Base-by-base conservation (phyloP, 371 early-diverging fungal species). In the Haplosporangium sp. region DNA sequence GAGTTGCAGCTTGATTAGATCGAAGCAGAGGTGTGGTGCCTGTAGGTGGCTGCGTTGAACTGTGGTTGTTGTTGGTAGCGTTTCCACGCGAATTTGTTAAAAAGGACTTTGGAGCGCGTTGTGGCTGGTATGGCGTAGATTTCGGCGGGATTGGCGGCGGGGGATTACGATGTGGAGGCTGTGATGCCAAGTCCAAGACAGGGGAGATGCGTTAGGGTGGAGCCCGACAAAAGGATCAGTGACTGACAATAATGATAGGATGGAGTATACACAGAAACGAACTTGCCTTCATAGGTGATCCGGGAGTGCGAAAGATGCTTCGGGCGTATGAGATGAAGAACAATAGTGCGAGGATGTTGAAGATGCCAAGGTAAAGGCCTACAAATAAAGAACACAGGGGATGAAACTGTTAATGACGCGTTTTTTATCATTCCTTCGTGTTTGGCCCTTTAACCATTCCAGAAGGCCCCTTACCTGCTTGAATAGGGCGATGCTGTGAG, bases 301-400 rank as follows among this genome's bases (percentile, higher is more conserved):
- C 80, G 16, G 80, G 80, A 4, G 60, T 61, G 18, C 63, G 61
- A 55, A 54, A 53, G 46, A 79, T 55, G 21, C 65, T 69, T 21
- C 73, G 73, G 21, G 62, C 55, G 43, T 79, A 79, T 1, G 80
- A 79, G 23, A 65, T 51, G 41, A 62, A 65, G 42, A 79, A 73
- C 2, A 79, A 36, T 1, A 66, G 41, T 14, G 57, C 46, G 9
- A 79, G 37, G 16, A 43, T 38, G 41, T 66, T 69, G 38, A 59
- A 50, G 6, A 69, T 51, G 29, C 61, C 62, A 42, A 73, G 20
- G 38, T 73, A 79, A 37, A 73, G n/a, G 29, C 45, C 79, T 79
- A 55, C 7, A 18, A 20, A 46, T 20, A 47, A 16, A 42, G 13
- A 12, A 36, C 5, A 37, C 43, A 0, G n/a, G 6, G n/a, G 12